Base-by-base conservation (phyloP, 306 rosid species). In the Spatholobus suberectus region DNA sequence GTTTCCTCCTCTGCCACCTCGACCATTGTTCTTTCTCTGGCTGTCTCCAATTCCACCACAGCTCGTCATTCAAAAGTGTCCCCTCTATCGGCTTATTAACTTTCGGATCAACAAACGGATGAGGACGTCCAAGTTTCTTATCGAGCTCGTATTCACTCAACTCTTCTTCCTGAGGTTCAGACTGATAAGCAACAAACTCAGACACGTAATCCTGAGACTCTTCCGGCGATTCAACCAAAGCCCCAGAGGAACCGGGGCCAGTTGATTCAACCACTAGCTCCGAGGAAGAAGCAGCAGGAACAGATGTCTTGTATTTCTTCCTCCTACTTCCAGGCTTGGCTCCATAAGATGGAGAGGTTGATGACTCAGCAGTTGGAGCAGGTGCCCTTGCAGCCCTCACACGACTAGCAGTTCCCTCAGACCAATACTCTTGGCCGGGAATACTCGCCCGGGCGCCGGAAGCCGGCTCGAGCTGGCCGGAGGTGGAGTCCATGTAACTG, bases 31-130 rank as follows among this genome's bases (percentile, higher is more conserved):
- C 98, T 32, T 94, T 90, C 66, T 94, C 98, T 24, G 98, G 96
- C 77, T 94, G 86, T 86, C 85, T 89, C 99, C 99, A 96, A 86
- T 96, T 87, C 99, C 99, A 96, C 99, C 99, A 96, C 40, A 90
- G 79, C 79, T 90, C 99, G 4, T 96, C 98, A 77, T 90, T 82
- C 0, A 95, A 69, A 68, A 89, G 97, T 1, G 90, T 85, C 34
- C 91, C 90, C 83, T 81, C 96, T 67, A 94, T 86, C 32, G 96
- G 91, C 86, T 85, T 94, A 80, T 82, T 92, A 76, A 88, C 86
- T 83, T 85, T 85, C 12, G 97, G 99, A 81, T 96, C 95, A 85
- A 96, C 70, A 81, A 92, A 93, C 1, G 98, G 83, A 77, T 96
- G 99, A 72, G 99, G 99, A 70, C 76, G 81, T 74, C 99, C 97